phyloP scores from a whole-genome alignment of 2,329 filamentous ascomycete species.

The Diaporthe aspalathi region DNA sequence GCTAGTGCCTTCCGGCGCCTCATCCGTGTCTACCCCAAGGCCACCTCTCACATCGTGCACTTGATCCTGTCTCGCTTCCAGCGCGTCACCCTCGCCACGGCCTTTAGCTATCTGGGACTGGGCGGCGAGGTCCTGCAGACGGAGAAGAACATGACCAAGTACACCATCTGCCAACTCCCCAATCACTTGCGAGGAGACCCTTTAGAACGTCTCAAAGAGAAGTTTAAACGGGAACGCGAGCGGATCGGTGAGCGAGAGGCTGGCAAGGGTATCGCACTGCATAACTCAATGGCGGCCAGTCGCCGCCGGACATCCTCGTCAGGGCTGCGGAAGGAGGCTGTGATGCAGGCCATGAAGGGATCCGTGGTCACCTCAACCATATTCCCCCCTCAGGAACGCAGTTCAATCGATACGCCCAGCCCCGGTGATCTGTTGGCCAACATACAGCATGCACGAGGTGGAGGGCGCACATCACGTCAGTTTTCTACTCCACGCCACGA shows the following conservation, averaged over 20 bases:
- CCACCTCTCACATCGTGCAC: constrained; percentile 96
- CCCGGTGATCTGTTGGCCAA: constrained; percentile 86
- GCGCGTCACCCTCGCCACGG: constrained; percentile 92
- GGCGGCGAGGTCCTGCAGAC: constrained; percentile 92
- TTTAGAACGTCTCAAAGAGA: constrained; percentile 87
- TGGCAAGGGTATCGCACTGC: constrained; percentile 92
- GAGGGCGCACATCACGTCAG: constrained; percentile 58
- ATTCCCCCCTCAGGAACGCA: constrained; percentile 54
- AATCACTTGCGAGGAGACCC: constrained; percentile 89
- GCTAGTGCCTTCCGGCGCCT: constrained; percentile 94
- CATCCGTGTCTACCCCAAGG: constrained; percentile 94
- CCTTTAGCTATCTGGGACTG: constrained; percentile 92
- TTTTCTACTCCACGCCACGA: constrained; percentile 45
- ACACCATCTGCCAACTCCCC: constrained; percentile 89
- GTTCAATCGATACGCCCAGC: constrained; percentile 64
- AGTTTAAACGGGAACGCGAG: constrained; percentile 87
- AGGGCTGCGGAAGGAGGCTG: constrained; percentile 81
- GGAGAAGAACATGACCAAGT: constrained; percentile 93
- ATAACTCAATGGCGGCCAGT: constrained; percentile 77
- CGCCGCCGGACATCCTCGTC: constrained; percentile 73
- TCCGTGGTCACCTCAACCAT: constrained; percentile 57
- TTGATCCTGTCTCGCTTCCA: constrained; percentile 96
- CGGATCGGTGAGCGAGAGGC: constrained; percentile 83
- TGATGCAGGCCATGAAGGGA: constrained; percentile 73
- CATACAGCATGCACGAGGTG: constrained; percentile 74